Base-by-base conservation (phyloP, 2,329 filamentous ascomycete genomes). In the Clarireedia sp. region DNA sequence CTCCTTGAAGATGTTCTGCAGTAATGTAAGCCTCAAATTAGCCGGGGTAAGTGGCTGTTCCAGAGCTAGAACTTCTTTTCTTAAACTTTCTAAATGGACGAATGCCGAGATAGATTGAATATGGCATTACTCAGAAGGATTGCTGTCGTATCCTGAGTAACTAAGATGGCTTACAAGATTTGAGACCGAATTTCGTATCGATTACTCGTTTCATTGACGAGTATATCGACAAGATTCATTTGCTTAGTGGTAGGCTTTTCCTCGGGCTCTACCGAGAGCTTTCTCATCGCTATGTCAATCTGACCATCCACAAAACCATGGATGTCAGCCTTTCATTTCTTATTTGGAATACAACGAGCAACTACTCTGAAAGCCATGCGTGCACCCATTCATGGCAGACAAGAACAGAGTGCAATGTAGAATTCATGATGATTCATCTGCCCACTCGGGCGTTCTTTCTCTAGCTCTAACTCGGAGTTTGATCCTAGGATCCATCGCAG, bases 91-190 rank as follows among this genome's bases (percentile, higher is more conserved):
- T 41, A 55, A 7, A 55, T 5, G 14, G 21, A 0, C 0, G 40
- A 26, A 14, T 14, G 4, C 12, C 54, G 37, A 5, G 52, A 50
- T 2, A 54, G n/a, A 7, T 50, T 10, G 6, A 50, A 50, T 12
- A 54, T 26, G 5, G 37, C 43, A 19, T 54, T 54, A 16, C 52
- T 54, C 3, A 54, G 17, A 14, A 54, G 37, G 23, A 54, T 50
- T 3, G 37, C 37, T 9, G 52, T 54, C 38, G 52, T 54, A 19
- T 54, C 52, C 14, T 54, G 45, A 0, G 52, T 50, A 1, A 44
- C 52, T 9, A 54, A 19, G 37, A 50, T 54, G 7, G 45, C 46
- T 26, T 54, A 37, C 14, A 54, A 24, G 7, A 54, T 50, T 24
- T 54, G 46, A n/a, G 37, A 44, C 19, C 45, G 46, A 5, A 54